Conservation (phyloP, 768 basidiomycete species). For the Trametes cubensis region DNA sequence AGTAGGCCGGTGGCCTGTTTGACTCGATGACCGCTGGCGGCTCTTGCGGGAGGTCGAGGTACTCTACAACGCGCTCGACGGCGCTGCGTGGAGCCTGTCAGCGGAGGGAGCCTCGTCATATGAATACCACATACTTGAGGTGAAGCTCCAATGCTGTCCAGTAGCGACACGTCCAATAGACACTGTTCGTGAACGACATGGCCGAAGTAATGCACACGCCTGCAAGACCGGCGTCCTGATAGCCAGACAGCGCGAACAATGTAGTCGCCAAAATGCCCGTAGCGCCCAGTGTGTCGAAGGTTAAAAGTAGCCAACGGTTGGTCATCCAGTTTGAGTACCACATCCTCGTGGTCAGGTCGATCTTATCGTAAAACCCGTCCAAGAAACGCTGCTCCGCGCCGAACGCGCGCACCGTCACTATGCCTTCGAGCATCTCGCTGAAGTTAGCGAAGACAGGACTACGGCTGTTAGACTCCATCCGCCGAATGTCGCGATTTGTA, state of each 20-base stretch:
- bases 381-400: constrained; percentile 80
- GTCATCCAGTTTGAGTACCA: constrained; percentile 92
- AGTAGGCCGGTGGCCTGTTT: constrained; percentile 84
- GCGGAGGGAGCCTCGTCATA: not conserved
- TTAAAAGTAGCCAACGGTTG: constrained; percentile 81
- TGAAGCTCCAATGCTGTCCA: constrained; percentile 68
- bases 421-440: constrained; percentile 80
- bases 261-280: constrained; percentile 74
- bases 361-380: constrained; percentile 68
- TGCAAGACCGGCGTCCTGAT: constrained; percentile 61
- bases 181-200: constrained; percentile 57
- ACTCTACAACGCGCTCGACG: constrained; percentile 90
- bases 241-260: constrained; percentile 70
- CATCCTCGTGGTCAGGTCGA: constrained; percentile 84
- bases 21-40: constrained; percentile 76
- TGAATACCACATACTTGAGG: constrained; percentile 57
- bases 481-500: constrained; percentile 80
- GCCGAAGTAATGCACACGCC: constrained; percentile 78
- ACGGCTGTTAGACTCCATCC: constrained; percentile 89
- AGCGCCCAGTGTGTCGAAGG: constrained; percentile 80
- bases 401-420: constrained; percentile 93
- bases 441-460: constrained; percentile 87
- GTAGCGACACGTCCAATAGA: constrained; percentile 55
- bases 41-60: constrained; percentile 87
- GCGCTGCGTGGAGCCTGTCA: constrained; percentile 50